Conservation (phyloP, 805 yeast species). For the Yamadazyma scolyti region DNA sequence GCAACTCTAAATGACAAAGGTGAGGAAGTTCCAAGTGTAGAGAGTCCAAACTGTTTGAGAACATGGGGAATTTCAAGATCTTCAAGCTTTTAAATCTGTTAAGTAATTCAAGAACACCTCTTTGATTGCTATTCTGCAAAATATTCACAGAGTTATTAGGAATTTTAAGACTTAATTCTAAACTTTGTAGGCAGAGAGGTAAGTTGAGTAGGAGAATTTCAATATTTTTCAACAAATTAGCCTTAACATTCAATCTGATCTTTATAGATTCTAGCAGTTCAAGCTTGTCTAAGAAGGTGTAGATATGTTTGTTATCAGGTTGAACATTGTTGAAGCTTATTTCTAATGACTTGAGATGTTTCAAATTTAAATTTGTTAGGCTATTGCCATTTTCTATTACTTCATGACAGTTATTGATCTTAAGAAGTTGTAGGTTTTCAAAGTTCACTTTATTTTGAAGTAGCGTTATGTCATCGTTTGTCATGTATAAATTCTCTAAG, state of each 20-base stretch:
- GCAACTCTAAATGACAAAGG: slow-evolving; percentile 6
- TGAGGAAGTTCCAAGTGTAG: slow-evolving; percentile 4
- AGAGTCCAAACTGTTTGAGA: slow-evolving; percentile 3
- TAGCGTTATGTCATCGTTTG: slow-evolving; percentile 5
- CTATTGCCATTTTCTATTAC: background rate
- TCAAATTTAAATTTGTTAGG: slow-evolving; percentile 1
- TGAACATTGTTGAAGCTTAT: slow-evolving; percentile 8
- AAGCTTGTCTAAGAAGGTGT: slow-evolving; percentile 2
- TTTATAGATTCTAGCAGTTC: slow-evolving; percentile 1
- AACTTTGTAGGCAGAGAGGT: background rate
- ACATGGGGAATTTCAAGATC: slow-evolving; percentile 8
- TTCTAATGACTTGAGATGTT: slow-evolving; percentile 5
- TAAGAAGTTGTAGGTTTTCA: slow-evolving; percentile 2
- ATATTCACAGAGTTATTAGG: slow-evolving; percentile 6
- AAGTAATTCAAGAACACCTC: slow-evolving; percentile 1
- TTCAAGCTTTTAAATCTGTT: slow-evolving; percentile 7
- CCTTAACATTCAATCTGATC: slow-evolving; percentile 8
- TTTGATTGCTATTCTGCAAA: slow-evolving; percentile 3
- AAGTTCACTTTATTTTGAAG: slow-evolving; percentile 7
- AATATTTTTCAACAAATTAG: slow-evolving; percentile 5
- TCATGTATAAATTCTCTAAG: slow-evolving; percentile 11
- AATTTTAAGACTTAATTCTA: background rate
- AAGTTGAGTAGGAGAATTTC: slow-evolving; percentile 1
- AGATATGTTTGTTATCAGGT: slow-evolving; percentile 4
- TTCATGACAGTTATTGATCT: slow-evolving; percentile 11